Conservation (phyloP, 345 rosid species). For the Excoecaria agallocha region DNA sequence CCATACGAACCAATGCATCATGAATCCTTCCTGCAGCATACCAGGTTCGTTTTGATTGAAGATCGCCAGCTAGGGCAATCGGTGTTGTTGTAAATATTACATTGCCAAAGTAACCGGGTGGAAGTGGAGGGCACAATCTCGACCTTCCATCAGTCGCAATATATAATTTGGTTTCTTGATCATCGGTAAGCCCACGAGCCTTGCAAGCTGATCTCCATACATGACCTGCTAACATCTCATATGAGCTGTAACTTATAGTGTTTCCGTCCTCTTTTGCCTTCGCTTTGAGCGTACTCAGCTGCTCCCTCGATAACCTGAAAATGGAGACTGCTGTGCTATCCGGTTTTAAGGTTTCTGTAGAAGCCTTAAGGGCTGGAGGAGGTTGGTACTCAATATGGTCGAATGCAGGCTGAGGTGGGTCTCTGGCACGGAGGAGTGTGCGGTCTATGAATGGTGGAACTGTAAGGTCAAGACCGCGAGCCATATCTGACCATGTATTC, state of each 20-base stretch:
- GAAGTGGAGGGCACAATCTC: conserved; percentile 69
- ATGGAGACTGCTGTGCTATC: conserved; percentile 55
- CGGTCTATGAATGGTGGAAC: conserved; percentile 83
- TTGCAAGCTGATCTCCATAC: conserved; percentile 79
- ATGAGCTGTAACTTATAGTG: conserved; percentile 67
- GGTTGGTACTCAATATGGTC: conserved; percentile 81
- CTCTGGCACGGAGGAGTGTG: conserved; percentile 74
- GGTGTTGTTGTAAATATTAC: conserved; percentile 93
- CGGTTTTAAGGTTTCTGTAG: conserved; percentile 20
- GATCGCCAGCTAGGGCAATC: conserved; percentile 61
- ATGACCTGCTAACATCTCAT: conserved; percentile 90
- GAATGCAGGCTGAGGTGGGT: conserved; percentile 78
- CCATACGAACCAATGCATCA: conserved; percentile 77
- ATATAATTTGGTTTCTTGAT: conserved; percentile 70
- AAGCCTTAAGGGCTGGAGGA: conserved; percentile 56
- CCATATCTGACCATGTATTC: conserved; percentile 92
- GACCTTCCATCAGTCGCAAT: conserved; percentile 92
- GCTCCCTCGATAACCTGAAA: conserved; percentile 62
- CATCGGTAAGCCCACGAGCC: conserved; percentile 65
- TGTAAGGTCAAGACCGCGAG: conserved; percentile 73
- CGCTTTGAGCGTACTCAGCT: conserved; percentile 68
- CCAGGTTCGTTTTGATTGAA: conserved; percentile 78
- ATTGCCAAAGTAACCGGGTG: conserved; percentile 89
- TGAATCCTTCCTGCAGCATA: conserved; percentile 74
- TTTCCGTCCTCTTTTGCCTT: conserved; percentile 78